Base-by-base conservation (phyloP, 2,329 filamentous ascomycete genomes). In the Emydomyces testavorans region DNA sequence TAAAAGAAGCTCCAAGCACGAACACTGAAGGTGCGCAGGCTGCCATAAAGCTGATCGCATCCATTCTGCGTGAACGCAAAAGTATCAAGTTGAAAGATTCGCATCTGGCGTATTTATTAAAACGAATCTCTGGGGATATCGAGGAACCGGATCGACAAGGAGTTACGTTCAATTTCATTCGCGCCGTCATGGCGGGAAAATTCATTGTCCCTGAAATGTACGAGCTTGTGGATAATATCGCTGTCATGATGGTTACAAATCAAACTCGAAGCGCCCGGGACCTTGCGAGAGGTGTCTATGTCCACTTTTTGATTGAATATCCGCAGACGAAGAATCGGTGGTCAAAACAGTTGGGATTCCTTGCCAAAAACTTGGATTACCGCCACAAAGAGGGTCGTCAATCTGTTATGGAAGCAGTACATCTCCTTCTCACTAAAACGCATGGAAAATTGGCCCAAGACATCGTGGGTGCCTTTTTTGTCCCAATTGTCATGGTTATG, bases 241-340 rank as follows among this genome's bases (percentile, higher is more conserved):
- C 87, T 39, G 82, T 78, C 2, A 83, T 95, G 63, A 96, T 96
- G 89, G 84, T 98, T 49, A 94, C 85, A 37, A 96, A 96, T 61
- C 86, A 94, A 53, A 89, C 93, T 56, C 83, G 84, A 56, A 81
- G 84, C 54, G 90, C 90, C 2, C 79, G 92, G 45, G 87, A 95
- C 62, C 73, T 94, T 31, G 89, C 90, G 11, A 77, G 92, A 49
- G 87, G 87, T 16, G 83, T 87, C 11, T 98, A 93, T 65, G 83
- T 94, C 64, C 87, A 95, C 56, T 98, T 98, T 68, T 71, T 98
- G 48, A 79, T 89, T 55, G 88, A 95, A 46, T 98, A 95, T 60
- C 90, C 92, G 0, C 92, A 96, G 63, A 87, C 84, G 58, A 89
- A 88, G 65, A 84, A 80, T 53, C 77, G 92, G 11, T 93, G 92